Evolutionary conservation across 1,139 yeast genomes (phyloP).

Genomic region (Geotrichum phurueaensis): DNA sequence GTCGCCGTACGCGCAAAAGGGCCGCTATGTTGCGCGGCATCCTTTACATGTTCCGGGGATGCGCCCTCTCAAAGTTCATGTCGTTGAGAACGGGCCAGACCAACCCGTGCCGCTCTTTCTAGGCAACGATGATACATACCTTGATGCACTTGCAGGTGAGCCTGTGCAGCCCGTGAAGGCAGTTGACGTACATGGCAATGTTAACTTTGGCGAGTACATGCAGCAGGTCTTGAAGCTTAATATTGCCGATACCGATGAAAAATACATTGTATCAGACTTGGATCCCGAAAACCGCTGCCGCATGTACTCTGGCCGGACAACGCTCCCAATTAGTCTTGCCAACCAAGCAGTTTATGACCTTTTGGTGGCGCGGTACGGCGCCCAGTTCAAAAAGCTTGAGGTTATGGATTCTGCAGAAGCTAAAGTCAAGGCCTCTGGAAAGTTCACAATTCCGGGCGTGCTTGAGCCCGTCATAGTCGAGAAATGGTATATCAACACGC

Average conservation of each 20-base stretch:
- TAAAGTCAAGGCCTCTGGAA: background rate
- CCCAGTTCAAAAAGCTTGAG: background rate
- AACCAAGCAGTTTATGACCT: conserved; percentile 11
- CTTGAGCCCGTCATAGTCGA: conserved; percentile 9
- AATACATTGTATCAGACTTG: background rate
- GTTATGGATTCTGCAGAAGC: no score
- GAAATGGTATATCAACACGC: conserved; percentile 3
- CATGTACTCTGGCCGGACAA: background rate
- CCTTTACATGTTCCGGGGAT: background rate
- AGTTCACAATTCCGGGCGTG: conserved; percentile 6
- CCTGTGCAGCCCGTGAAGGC: background rate
- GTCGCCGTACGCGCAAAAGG: conserved; percentile 1
- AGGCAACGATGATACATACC: conserved; percentile 7
- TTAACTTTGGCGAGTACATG: conserved; percentile 2
- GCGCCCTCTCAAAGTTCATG: background rate
- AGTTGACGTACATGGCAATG: conserved; percentile 6
- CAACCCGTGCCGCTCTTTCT: conserved; percentile 5
- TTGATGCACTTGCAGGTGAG: background rate
- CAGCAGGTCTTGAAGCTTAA: background rate
- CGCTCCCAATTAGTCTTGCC: conserved; percentile 8
- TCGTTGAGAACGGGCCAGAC: conserved; percentile 8
- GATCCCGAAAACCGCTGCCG: conserved; percentile 4
- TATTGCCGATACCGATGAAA: background rate
- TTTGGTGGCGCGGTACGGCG: background rate
- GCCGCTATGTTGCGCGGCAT: conserved; percentile 1